Conservation (phyloP, 202 grass and related monocot species). For the Panicum virgatum region DNA sequence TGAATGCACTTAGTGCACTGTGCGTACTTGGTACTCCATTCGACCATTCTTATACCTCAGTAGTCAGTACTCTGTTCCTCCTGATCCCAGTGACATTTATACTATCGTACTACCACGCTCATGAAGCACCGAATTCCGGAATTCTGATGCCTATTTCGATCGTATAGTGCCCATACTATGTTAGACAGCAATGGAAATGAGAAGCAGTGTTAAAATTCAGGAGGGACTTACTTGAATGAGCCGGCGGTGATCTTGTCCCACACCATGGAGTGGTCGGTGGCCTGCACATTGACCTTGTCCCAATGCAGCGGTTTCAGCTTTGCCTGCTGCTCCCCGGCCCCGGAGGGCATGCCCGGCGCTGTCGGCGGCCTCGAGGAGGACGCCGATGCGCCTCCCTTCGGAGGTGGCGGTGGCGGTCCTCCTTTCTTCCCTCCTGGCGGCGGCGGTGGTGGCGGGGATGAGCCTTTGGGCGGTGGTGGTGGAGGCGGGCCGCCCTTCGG, state of each 20-base stretch:
- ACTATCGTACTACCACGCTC: too few relatives aligned
- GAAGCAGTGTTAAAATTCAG: slow-evolving; percentile 29
- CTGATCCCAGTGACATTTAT: neutral
- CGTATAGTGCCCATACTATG: neutral
- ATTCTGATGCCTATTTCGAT: neutral
- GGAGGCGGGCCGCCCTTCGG: slow-evolving; percentile 36
- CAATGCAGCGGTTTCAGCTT: slow-evolving; percentile 93
- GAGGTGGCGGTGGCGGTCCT: slow-evolving; percentile 50
- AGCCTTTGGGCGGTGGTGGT: slow-evolving; percentile 50
- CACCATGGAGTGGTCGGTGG: slow-evolving; percentile 92
- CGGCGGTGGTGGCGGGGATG: slow-evolving; percentile 42
- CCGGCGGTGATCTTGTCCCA: slow-evolving; percentile 89
- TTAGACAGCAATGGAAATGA: slow-evolving; percentile 19
- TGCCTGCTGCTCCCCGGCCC: slow-evolving; percentile 49
- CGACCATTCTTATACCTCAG: neutral
- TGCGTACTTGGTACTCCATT: neutral
- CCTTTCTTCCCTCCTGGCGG: slow-evolving; percentile 52
- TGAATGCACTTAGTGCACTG: neutral
- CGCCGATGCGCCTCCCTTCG: slow-evolving; percentile 38
- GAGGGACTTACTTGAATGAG: slow-evolving; percentile 77
- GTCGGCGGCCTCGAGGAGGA: slow-evolving; percentile 65
- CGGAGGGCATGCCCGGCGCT: slow-evolving; percentile 41
- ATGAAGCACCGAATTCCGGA: neutral
- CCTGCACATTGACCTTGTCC: slow-evolving; percentile 78
- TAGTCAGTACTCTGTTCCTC: slow-evolving; percentile 16